These are phyloP conservation scores for Thermomyces lanuginosus DNA, from an alignment of 2,329 filamentous ascomycete genomes.

Conservation along the genomic window DNA sequence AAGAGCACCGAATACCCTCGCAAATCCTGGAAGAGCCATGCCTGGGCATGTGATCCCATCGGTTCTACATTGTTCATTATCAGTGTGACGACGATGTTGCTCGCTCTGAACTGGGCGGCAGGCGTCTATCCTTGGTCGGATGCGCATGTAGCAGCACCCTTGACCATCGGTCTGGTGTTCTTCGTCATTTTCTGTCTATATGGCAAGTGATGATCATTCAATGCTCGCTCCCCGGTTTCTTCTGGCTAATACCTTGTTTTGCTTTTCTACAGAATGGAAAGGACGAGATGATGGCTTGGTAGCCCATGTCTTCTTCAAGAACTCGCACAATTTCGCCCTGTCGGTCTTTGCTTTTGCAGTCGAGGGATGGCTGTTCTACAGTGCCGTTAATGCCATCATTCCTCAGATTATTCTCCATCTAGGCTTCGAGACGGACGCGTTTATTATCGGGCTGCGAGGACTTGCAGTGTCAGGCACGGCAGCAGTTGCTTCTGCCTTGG, in stretches of 20 bases:
- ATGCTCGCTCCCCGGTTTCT: too few species aligned
- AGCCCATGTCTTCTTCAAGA: conserved; percentile 4
- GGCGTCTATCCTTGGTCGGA: conserved; percentile 4
- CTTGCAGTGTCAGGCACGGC: neutral
- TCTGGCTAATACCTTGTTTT: neutral
- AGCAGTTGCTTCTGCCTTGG: neutral
- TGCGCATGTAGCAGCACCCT: conserved; percentile 3
- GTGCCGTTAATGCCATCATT: conserved; percentile 4
- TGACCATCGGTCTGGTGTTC: conserved; percentile 2
- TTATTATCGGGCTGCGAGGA: conserved; percentile 2
- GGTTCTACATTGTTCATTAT: conserved; percentile 3
- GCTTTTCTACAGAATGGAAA: conserved; percentile 2
- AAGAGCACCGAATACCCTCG: conserved; percentile 1
- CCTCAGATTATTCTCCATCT: conserved; percentile 4
- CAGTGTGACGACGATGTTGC: conserved; percentile 3
- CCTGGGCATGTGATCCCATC: conserved; percentile 5
- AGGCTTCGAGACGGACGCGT: conserved; percentile 4
- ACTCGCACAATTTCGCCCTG: conserved; percentile 3
- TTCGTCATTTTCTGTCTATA: conserved; percentile 5
- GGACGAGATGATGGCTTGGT: conserved; percentile 4
- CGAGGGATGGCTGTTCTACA: conserved; percentile 5
- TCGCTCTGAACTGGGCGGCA: conserved; percentile 5
- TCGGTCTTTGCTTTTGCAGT: conserved; percentile 5
- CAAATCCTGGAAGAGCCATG: conserved; percentile 3
- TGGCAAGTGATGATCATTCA: too few species aligned